A percentile compares a stretch with the other conserved stretches of the same genome.
These are phyloP conservation scores for Coix lacrymajobi DNA, from an alignment of 176 grass and related monocot genomes.

Conservation along the genomic window DNA sequence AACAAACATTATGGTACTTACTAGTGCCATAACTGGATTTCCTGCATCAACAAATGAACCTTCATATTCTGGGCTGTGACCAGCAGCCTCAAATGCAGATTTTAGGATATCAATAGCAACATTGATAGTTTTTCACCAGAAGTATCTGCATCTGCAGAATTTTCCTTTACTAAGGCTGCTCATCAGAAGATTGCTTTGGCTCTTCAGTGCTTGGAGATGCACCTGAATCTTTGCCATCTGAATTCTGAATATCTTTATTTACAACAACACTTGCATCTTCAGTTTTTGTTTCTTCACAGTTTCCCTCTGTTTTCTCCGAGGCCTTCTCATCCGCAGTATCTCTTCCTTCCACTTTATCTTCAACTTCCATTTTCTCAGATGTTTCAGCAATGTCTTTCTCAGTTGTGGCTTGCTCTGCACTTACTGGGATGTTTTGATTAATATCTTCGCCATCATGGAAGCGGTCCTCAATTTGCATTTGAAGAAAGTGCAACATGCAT, in stretches of 20 bases:
- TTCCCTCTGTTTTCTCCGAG: conserved; percentile 46
- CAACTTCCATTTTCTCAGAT: conserved; percentile 64
- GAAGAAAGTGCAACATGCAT: conserved; percentile 96
- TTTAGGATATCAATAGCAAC: conserved; percentile 78
- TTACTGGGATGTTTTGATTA: conserved; percentile 32
- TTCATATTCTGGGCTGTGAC: conserved; percentile 60
- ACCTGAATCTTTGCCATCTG: conserved; percentile 38
- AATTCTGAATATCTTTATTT: conserved; percentile 49
- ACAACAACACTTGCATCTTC: conserved; percentile 32
- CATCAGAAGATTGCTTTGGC: conserved; percentile 43
- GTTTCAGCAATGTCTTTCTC: conserved; percentile 41
- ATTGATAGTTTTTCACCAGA: conserved; percentile 36
- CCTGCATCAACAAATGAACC: conserved; percentile 88
- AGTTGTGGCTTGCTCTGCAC: conserved; percentile 25
- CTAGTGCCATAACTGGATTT: conserved; percentile 96
- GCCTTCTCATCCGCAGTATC: conserved; percentile 31
- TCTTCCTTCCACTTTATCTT: conserved; percentile 59
- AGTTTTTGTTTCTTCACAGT: conserved; percentile 31
- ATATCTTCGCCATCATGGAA: conserved; percentile 58
- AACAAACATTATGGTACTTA: conserved; percentile 27
- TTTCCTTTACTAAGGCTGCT: conserved; percentile 35
- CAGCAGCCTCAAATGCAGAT: conserved; percentile 79
- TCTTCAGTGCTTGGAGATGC: conserved; percentile 25
- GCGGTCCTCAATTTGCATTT: conserved; percentile 95
- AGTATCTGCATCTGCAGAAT: conserved; percentile 41